Percentiles rank a stretch among this genome's conserved stretches.
Evolutionary conservation across 495 filamentous ascomycete genomes (phyloP).

Genomic region (Podospora pseudopauciseta): DNA sequence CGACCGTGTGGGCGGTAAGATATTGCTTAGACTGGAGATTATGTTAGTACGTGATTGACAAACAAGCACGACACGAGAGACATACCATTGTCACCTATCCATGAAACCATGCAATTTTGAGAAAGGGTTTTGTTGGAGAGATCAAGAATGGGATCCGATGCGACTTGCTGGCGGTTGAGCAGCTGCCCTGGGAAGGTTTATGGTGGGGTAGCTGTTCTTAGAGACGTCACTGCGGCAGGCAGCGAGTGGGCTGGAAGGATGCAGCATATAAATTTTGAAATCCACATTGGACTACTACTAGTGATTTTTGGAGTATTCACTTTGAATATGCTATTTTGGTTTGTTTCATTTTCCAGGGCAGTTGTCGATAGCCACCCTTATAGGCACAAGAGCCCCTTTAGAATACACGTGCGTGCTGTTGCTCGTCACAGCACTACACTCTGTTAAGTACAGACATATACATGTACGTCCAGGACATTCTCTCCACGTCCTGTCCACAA

Average conservation of each 20-base stretch:
- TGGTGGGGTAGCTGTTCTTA: slow-evolving; percentile 6
- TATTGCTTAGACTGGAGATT: slow-evolving; percentile 88
- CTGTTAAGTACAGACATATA: neutral
- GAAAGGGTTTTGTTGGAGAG: neutral
- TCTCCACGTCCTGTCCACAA: neutral
- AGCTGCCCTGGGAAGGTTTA: slow-evolving; percentile 12
- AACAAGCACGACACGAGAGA: too few species aligned
- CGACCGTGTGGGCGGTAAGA: slow-evolving; percentile 82
- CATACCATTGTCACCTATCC: slow-evolving; percentile 45
- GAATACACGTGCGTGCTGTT: neutral
- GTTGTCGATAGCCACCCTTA: neutral
- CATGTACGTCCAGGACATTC: neutral
- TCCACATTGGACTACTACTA: neutral
- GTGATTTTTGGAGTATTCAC: neutral
- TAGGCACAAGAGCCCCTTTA: neutral
- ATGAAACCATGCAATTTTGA: slow-evolving; percentile 15
- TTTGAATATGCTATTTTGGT: neutral
- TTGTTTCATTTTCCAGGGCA: neutral
- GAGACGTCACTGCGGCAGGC: slow-evolving; percentile 6
- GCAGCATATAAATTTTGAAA: neutral
- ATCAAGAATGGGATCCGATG: slow-evolving; percentile 7
- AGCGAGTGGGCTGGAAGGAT: neutral
- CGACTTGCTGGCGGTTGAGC: slow-evolving; percentile 13
- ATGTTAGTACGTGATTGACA: neutral
- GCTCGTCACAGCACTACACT: neutral